A percentile compares a stretch with the other conserved stretches of the same genome.
These are phyloP conservation scores for Monosporozyma servazzii DNA, from an alignment of 805 yeast genomes.

Conservation along the genomic window DNA sequence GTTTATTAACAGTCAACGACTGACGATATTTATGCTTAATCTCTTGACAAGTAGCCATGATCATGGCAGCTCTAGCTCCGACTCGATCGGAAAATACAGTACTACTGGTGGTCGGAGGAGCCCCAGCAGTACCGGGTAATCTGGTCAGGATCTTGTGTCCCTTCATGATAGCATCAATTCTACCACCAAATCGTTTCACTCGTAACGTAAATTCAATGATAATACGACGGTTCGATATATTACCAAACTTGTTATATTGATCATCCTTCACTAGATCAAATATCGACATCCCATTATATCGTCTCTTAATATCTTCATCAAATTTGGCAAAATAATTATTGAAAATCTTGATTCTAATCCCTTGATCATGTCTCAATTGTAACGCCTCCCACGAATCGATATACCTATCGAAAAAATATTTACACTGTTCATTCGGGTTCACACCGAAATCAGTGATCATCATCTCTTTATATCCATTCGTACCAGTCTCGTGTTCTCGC, in stretches of 20 bases:
- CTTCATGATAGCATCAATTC: slow-evolving; percentile 15
- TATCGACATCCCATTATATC: slow-evolving; percentile 5
- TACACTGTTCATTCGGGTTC: slow-evolving; percentile 9
- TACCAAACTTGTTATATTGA: slow-evolving; percentile 6
- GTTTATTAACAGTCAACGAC: too few species aligned
- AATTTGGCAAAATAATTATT: slow-evolving; percentile 11
- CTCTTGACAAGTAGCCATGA: background rate
- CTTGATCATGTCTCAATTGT: slow-evolving; percentile 8
- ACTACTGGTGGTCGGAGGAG: too few species aligned
- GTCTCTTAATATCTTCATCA: slow-evolving; percentile 4
- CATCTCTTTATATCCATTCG: slow-evolving; percentile 8
- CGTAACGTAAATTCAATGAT: slow-evolving; percentile 19
- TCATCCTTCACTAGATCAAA: background rate
- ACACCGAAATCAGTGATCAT: slow-evolving; percentile 26
- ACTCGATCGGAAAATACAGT: background rate
- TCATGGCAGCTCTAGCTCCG: background rate
- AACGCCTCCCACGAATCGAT: slow-evolving; percentile 3
- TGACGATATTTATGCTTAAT: background rate
- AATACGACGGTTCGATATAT: slow-evolving; percentile 20
- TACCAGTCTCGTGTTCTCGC: slow-evolving; percentile 6
- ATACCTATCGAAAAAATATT: slow-evolving; percentile 18
- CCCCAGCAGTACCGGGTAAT: background rate
- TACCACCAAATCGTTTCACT: slow-evolving; percentile 12
- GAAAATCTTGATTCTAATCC: slow-evolving; percentile 17
- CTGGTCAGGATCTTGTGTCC: background rate